Percentiles rank a stretch among this genome's conserved stretches.
phyloP scores from a whole-genome alignment of 139 green algal species.

The Diplosphaera chodatii region DNA sequence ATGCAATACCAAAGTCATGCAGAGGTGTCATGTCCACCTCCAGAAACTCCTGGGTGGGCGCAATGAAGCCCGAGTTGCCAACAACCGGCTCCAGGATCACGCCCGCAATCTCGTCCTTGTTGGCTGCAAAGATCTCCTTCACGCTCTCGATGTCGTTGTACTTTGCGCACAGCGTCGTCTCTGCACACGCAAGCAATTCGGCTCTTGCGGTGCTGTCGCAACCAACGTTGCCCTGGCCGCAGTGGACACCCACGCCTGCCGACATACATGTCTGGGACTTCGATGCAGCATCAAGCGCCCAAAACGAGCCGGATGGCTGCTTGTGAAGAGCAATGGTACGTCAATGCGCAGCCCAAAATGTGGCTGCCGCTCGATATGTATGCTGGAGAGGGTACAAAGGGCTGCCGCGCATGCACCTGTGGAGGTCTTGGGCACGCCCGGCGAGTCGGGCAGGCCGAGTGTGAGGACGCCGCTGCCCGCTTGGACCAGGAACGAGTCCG shows the following conservation, averaged over 20 bases:
- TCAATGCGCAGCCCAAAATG: no score
- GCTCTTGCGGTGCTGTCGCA: no score
- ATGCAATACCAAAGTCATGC: no score
- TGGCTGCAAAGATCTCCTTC: constrained; percentile 75
- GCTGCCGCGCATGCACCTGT: no score
- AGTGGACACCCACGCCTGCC: no score
- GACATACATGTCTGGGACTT: no score
- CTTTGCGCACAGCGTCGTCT: constrained; percentile 60
- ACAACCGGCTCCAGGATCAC: constrained; percentile 96
- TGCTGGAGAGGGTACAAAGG: no score
- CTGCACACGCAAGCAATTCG: constrained; percentile 8
- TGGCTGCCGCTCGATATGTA: no score
- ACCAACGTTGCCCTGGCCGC: no score
- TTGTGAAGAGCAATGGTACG: no score
- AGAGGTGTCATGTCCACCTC: constrained; percentile 21
- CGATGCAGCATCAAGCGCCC: no score
- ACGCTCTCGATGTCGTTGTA: constrained; percentile 78
- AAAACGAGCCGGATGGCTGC: no score
- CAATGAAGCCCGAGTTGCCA: constrained; percentile 97
- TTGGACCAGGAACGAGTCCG: constrained; percentile 91
- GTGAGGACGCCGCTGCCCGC: constrained; percentile 92
- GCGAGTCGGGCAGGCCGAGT: constrained; percentile 96
- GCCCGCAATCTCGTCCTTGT: constrained; percentile 95
- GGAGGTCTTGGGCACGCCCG: constrained; percentile 65
- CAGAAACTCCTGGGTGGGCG: constrained; percentile 87